Base-by-base conservation (phyloP, 2,329 filamentous ascomycete genomes). In the Teratosphaeriaceae sp. region DNA sequence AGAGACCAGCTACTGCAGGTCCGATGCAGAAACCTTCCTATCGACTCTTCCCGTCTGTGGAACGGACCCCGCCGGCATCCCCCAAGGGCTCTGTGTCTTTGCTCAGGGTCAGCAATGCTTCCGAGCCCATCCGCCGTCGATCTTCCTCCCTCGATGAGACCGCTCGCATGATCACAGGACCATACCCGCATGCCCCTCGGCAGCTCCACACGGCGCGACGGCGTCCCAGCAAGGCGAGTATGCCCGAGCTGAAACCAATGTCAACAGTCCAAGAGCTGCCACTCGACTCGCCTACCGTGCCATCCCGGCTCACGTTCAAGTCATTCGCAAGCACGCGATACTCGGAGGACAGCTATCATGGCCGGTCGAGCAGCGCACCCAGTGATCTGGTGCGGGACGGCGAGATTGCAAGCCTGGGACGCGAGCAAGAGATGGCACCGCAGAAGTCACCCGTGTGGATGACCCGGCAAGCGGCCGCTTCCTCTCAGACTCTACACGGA, bases 41-140 rank as follows among this genome's bases (percentile, higher is more conserved):
- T 44, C 51, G 55, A 30, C 43, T 59, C 9, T 59, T 59, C 40
- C 56, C 56, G 2, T 46, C 45, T 33, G 54, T 58, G 36, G 56
- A 55, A 26, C 47, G 54, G 13, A 57, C 52, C 15, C 56, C 54
- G 34, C 50, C 54, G 26, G 43, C 47, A 11, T 53, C 52, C 13
- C 55, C 56, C 18, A 30, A 20, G 15, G 16, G 5, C 18, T 12
- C 18, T 12, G 50, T 50, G 5, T 44, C 47, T 23, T 44, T 51
- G 19, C 46, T 47, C 42, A 51, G 43, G 33, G 29, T 48, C 29
- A 30, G 31, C 36, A 53, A 42, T 43, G 48, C 51, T 18, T 30
- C 40, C 36, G 49, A 44, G 22, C 42, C 38, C 27, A 40, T 42
- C 40, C 41, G 49, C 6, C 45, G 52, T 27, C 51, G 55, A 48